Base-by-base conservation (phyloP, 2,329 filamentous ascomycete species). In the Neonectria sp. region DNA sequence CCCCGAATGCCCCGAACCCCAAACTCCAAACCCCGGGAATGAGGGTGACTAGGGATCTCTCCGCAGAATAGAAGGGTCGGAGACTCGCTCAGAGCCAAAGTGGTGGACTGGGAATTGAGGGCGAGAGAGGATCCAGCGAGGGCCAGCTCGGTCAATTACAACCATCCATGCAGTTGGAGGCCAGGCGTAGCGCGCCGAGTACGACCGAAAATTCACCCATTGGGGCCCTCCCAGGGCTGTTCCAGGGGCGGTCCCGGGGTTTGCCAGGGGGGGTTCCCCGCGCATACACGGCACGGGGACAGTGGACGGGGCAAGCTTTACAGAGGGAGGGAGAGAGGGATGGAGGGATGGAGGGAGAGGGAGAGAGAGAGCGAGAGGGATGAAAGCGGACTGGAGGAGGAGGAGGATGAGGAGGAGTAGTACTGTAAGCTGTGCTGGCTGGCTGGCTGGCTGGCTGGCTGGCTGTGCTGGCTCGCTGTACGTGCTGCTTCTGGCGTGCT, bases 171-270 rank as follows among this genome's bases (percentile, higher is more conserved):
- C 69, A 72, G 65, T 63, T 55, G 63, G 62, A 60, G 64, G 9
- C 65, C 61, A 69, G 70, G 68, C 64, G 70, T 77, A 76, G 76
- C 73, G 77, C 65, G 64, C 69, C 65, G 72, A 79, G 75, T 79
- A 79, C 73, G 72, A 77, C 78, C 78, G 78, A 79, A 77, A 74
- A 76, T 77, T 71, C 70, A 68, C 75, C 77, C 76, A 77, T 79
- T 71, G 66, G 71, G 68, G 40, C 45, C 57, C 55, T 55, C 49
- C 52, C 25, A 31, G 43, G 56, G 56, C 46, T 51, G 63, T 45
- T 49, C 46, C 46, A 33, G 48, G 49, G 63, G 46, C 35, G 17
- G 51, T 58, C 43, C 40, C 33, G 35, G 31, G 12, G 25, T 21
- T n/a, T 24, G 27, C 49, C 48, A 25, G 33, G 27, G 49, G 49